Evolutionary conservation across 768 basidiomycete species (phyloP).

Genomic region (Galerina sulciceps): DNA sequence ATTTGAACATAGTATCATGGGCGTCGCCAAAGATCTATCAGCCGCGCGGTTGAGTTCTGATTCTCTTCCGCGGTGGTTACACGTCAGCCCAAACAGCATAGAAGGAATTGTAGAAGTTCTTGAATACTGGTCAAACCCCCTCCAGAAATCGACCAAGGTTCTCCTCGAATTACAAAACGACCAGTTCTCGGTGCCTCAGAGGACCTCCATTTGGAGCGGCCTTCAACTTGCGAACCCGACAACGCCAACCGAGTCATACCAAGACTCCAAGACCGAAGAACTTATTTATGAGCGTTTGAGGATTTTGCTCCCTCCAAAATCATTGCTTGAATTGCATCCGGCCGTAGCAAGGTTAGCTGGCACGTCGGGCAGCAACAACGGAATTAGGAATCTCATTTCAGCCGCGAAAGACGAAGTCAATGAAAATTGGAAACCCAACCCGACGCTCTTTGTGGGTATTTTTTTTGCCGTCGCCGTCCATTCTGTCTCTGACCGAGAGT

Average conservation of each 20-base stretch:
- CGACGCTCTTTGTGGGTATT: not conserved
- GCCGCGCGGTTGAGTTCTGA: not conserved
- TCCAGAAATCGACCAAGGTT: constrained; percentile 10
- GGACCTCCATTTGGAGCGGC: not conserved
- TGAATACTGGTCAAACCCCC: constrained; percentile 17
- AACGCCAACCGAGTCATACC: too few relatives aligned
- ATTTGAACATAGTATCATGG: not conserved
- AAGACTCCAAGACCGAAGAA: not conserved
- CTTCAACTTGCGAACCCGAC: not conserved
- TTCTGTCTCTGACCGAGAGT: not conserved
- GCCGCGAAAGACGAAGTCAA: not conserved
- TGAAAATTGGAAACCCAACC: not conserved
- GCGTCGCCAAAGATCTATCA: not conserved
- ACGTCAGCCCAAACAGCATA: constrained; percentile 1
- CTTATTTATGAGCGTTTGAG: not conserved
- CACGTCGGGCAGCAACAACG: not conserved
- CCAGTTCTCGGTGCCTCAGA: not conserved
- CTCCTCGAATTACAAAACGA: constrained; percentile 6
- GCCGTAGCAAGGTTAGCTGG: not conserved
- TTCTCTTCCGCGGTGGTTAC: not conserved
- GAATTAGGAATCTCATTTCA: not conserved
- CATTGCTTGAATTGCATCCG: not conserved
- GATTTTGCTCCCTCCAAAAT: constrained; percentile 6
- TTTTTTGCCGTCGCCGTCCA: not conserved
- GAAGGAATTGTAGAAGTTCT: constrained; percentile 9